Base-by-base conservation (phyloP, 345 rosid species). In the Physaria fendleri region DNA sequence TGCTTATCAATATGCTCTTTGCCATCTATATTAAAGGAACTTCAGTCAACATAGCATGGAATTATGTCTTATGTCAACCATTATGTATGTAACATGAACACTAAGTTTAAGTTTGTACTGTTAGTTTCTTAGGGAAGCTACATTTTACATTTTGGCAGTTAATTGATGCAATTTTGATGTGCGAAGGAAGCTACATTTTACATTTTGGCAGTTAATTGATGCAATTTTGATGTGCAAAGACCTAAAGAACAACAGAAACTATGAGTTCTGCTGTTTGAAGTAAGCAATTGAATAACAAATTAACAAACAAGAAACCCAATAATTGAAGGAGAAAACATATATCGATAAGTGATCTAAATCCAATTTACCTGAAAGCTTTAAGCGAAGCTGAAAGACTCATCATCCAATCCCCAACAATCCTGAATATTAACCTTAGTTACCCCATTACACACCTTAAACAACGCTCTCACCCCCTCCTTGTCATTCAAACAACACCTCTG, bases 351-450 rank as follows among this genome's bases (percentile, higher is more conserved):
- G 43, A 22, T 49, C 6, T 29, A 33, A 13, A 53, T 33, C 43
- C 11, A 29, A 29, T 9, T 45, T 83, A 94, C 99, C 96, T 84
- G 76, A 85, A 85, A 64, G 71, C 71, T 61, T 69, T 78, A 7
- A 7, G 90, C 87, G 35, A 73, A 66, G 54, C 59, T 65, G 82
- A 94, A 85, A 47, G 76, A 68, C 23, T 84, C 96, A 75, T 87
- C 75, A 56, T 81, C 83, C 64, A 90, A 62, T 58, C 99, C 95
- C 97, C 99, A 87, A 32, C 97, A 90, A 61, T 90, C 84, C 61
- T 79, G 87, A 44, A 90, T 21, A 53, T 56, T 49, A 52, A 94
- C 50, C n/a, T 84, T 85, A 64, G 68, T 78, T 34, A 77, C 95
- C 57, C 77, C 75, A 61, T 79, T 79, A 42, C 96, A 84, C 7